Evolutionary conservation across 2,329 filamentous ascomycete species (phyloP), one percentile per base, ranked within the genome.

Genomic region (Drechslerella dactyloides): DNA sequence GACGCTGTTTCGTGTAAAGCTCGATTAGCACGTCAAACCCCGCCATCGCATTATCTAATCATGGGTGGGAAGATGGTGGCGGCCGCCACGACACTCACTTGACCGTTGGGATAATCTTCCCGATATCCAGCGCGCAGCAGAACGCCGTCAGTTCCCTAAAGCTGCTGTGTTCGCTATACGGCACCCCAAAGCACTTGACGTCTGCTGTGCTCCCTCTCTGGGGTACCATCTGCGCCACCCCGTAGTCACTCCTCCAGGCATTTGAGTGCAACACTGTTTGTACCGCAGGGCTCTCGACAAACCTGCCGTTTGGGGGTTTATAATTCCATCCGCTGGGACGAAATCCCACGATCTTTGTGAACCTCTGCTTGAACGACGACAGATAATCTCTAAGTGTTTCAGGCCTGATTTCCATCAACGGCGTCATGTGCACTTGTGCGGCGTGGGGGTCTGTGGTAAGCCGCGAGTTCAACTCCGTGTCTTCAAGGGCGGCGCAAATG

Each of bases 371-470:
- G 81, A 91, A 90, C 37, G 85, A 84, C 76, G 89, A 86, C 4
- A 97, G 85, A 77, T 99, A 99, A 72, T 96, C 93, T 74, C 91
- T 87, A 0, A 99, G 84, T 0, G 93, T 96, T 75, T 97, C 93
- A 35, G 92, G 88, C 24, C 92, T 88, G 75, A 99, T 92, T 79
- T 97, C 93, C 84, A 94, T 94, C 8, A 99, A 84, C 76, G 90
- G 92, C 76, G 96, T 96, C 93, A 99, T 97, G 80, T 99, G 94
- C 0, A 99, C 92, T 79, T 97, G 93, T 0, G 94, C 94, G 76
- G 91, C 90, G 21, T 85, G 82, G 0, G 94, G 92, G 78, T 97
- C 83, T 6, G 84, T 84, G 0, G 94, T 99, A 76, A 99, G 85
- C 2, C 91, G 85, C 0, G 85, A 84, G 24, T 87, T 83, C 2